These are phyloP conservation scores for Acacia crassicarpa DNA, from an alignment of 306 rosid species.

Conservation along the genomic window DNA sequence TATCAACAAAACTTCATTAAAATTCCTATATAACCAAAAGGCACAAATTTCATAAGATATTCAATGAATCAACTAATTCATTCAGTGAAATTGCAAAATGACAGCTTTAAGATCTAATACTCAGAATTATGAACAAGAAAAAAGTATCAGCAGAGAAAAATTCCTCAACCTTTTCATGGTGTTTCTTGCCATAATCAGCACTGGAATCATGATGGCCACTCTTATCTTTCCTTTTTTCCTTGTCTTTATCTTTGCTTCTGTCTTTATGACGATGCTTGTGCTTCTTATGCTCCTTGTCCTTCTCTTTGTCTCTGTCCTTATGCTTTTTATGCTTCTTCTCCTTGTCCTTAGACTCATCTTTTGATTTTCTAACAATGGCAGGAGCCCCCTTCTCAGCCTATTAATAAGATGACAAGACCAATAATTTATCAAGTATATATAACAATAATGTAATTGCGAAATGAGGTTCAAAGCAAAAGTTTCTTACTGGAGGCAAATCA, in stretches of 20 bases:
- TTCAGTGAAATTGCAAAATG: slow-evolving; percentile 7
- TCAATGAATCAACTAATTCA: background rate
- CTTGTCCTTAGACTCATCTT: slow-evolving; percentile 82
- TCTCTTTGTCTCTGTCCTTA: slow-evolving; percentile 81
- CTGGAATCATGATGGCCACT: slow-evolving; percentile 77
- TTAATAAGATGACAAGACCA: background rate
- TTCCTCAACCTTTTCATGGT: slow-evolving; percentile 82
- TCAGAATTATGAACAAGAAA: slow-evolving; percentile 24
- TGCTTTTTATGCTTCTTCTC: slow-evolving; percentile 92
- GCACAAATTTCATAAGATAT: slow-evolving; percentile 11
- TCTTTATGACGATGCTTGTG: slow-evolving; percentile 83
- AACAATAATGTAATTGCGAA: background rate
- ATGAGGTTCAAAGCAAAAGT: slow-evolving; percentile 26
- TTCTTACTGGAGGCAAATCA: slow-evolving; percentile 82
- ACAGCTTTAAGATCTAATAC: background rate
- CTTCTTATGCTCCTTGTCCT: slow-evolving; percentile 96
- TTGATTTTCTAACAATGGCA: slow-evolving; percentile 77
- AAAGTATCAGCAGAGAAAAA: slow-evolving; percentile 28
- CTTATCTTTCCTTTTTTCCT: slow-evolving; percentile 93
- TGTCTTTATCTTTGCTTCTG: slow-evolving; percentile 87
- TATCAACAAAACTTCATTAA: background rate
- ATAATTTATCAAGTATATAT: slow-evolving; percentile 12
- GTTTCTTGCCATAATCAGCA: slow-evolving; percentile 90
- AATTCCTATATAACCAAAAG: background rate
- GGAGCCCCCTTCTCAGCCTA: slow-evolving; percentile 93